A percentile compares a stretch with the other conserved stretches of the same genome.
Conservation (phyloP, 2,329 filamentous ascomycete species). For the Stromatinia cepivora region DNA sequence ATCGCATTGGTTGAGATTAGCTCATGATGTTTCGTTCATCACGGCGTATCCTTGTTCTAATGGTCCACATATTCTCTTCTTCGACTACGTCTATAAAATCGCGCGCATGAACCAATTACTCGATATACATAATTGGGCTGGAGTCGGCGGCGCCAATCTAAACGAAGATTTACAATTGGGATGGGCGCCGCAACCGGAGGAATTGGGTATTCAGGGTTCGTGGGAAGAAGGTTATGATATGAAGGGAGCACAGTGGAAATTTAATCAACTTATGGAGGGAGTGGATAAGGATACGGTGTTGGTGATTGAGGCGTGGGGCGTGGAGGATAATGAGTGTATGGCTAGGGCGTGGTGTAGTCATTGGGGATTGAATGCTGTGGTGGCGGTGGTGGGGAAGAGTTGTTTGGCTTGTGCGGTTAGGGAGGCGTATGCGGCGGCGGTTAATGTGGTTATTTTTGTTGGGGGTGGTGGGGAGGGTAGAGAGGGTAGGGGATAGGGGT, state of each 20-base stretch:
- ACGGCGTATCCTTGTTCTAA: constrained; percentile 63
- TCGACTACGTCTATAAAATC: constrained; percentile 63
- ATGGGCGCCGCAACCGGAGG: constrained; percentile 3
- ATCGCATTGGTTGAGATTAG: constrained; percentile 63
- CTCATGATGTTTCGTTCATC: constrained; percentile 66
- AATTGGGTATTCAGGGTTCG: constrained; percentile 4
- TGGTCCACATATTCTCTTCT: constrained; percentile 69
- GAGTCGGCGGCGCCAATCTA: constrained; percentile 16
- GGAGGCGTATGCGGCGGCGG: constrained; percentile 71
- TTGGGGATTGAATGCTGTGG: constrained; percentile 69
- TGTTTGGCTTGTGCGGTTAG: constrained; percentile 69
- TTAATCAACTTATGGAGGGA: constrained; percentile 27
- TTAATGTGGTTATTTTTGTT: constrained; percentile 72
- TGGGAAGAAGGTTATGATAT: constrained; percentile 37
- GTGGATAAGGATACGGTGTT: constrained; percentile 65
- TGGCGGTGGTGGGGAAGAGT: constrained; percentile 67
- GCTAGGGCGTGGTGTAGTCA: constrained; percentile 76
- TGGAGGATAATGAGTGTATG: constrained; percentile 73
- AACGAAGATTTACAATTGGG: constrained; percentile 8
- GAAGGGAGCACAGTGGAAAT: background rate
- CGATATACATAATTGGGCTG: constrained; percentile 63
- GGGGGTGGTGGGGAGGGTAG: constrained; percentile 35
- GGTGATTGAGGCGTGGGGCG: constrained; percentile 71
- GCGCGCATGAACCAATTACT: constrained; percentile 66
- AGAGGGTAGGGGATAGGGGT: background rate